Conservation (phyloP, 306 rosid genomes). For the Argentina anserina region DNA sequence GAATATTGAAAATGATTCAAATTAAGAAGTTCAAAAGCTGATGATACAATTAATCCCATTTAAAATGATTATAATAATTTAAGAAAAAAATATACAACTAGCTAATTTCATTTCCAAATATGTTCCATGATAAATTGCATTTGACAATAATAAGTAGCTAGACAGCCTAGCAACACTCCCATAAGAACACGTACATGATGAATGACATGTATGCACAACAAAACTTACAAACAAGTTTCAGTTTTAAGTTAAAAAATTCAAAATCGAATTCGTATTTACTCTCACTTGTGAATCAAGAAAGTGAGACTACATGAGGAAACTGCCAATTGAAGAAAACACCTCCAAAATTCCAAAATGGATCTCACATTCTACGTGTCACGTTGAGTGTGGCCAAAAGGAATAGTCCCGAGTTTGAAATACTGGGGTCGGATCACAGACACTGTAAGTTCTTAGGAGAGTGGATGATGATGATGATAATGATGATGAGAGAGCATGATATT, state of each 20-base stretch:
- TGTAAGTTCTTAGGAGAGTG: not conserved
- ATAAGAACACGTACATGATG: not conserved
- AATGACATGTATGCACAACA: not conserved
- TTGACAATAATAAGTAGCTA: not conserved
- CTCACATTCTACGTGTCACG: not conserved
- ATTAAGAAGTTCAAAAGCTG: not conserved
- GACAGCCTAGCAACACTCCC: not conserved
- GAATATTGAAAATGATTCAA: not conserved
- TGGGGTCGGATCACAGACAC: not conserved
- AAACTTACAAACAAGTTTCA: constrained; percentile 22
- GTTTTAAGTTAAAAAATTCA: not conserved
- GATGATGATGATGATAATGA: constrained; percentile 13
- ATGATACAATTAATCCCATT: not conserved
- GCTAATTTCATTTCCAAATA: not conserved
- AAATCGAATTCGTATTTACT: constrained; percentile 13
- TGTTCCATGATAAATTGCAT: not conserved
- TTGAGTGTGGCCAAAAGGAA: not conserved
- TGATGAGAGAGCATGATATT: constrained; percentile 7
- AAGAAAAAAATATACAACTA: not conserved
- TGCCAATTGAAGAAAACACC: not conserved
- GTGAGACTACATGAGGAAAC: not conserved
- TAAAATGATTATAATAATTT: not conserved
- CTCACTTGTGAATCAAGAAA: not conserved
- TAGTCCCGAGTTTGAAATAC: not conserved
- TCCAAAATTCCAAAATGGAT: not conserved